phyloP scores from a whole-genome alignment of 805 yeast species.

The Schwanniomyces vanrijiae region DNA sequence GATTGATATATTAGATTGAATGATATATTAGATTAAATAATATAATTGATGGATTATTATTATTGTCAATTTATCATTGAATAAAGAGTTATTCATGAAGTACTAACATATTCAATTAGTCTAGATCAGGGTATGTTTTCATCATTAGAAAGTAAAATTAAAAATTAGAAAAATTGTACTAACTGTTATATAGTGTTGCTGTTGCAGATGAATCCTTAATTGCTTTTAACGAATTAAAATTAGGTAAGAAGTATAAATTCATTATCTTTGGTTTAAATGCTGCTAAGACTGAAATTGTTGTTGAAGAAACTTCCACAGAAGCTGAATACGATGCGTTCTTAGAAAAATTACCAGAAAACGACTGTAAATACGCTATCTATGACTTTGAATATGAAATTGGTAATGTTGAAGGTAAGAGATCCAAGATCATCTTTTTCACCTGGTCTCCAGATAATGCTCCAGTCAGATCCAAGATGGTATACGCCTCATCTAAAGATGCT shows the following conservation, averaged over 20 bases:
- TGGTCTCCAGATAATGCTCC: constrained; percentile 99
- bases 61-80: not conserved
- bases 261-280: constrained; percentile 81
- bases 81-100: not conserved
- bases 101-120: constrained; percentile 20
- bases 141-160: not conserved
- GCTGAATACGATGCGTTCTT: constrained; percentile 81
- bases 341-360: constrained; percentile 89
- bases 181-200: constrained; percentile 34
- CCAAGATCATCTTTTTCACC: constrained; percentile 66
- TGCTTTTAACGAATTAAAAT: constrained; percentile 94
- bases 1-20: constrained; percentile 1
- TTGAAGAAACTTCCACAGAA: constrained; percentile 77
- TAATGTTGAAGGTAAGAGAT: constrained; percentile 92
- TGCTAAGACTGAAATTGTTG: constrained; percentile 86
- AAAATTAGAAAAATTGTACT: constrained; percentile 9
- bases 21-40: not conserved
- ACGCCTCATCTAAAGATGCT: constrained; percentile 97
- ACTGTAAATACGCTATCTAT: constrained; percentile 94
- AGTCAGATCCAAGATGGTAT: constrained; percentile 94
- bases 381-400: constrained; percentile 94
- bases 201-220: constrained; percentile 79
- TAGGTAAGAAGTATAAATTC: constrained; percentile 86
- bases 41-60: not conserved
- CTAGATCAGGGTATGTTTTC: constrained; percentile 33